Evolutionary conservation across 2,329 filamentous ascomycete species (phyloP), one percentile per base, ranked within the genome.

Genomic region (Sphaerulina musiva): DNA sequence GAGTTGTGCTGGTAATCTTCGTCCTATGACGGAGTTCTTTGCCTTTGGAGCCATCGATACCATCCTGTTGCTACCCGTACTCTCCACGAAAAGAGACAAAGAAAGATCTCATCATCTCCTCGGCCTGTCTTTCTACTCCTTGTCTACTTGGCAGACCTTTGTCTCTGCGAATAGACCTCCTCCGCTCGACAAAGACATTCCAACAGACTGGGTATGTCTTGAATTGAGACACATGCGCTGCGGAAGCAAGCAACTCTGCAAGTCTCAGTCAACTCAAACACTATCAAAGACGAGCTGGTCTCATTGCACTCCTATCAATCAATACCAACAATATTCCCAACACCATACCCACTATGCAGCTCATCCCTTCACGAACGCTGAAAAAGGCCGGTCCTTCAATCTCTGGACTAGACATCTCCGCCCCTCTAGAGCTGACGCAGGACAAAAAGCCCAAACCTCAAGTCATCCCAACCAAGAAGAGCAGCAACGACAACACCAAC

Each of bases 341-440:
- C 14, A n/a, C 31, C 4, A 43, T n/a, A 23, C 12, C 31, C 34
- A 45, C 12, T 1, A 51, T 51, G 48, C 42, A 45, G 6, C 17
- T 14, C 48, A 51, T 45, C 23, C 17, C 12, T 20, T 17, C 42
- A 23, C 41, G 39, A 32, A 17, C 17, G 6, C 31, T 46, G 12
- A 41, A 41, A 5, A 51, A 26, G n/a, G 42, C 48, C 12, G 48
- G 48, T 31, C 42, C 48, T 29, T 51, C 48, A 11, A 51, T 51
- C 29, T 39, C 41, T 10, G 38, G 34, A 14, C 12, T 32, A 10
- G 39, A 20, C 11, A 51, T 46, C n/a, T 51, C 48, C 9, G 48
- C 48, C 17, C 32, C 48, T 0, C 32, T 45, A 3, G 41, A 44
- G 34, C 29, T 36, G 8, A 39, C 41, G 41, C 48, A 51, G 42